phyloP scores from a whole-genome alignment of 129 eudicot genomes.

The Helianthus annuus region HanXRQr2.0-SUNRISE NC_035442.2:180524561-180525060 shows the following conservation, averaged over 20 bases:
- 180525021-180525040: not conserved
- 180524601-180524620: not conserved
- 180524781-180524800: constrained; percentile 29
- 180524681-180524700: too few species aligned
- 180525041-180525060: too few species aligned
- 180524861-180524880: constrained; percentile 42
- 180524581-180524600: too few species aligned
- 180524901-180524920: constrained; percentile 37
- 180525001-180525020: not conserved
- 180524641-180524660: not conserved
- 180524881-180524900: constrained; percentile 35
- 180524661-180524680: too few species aligned
- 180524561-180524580: too few species aligned
- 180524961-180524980: constrained; percentile 31
- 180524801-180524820: not conserved
- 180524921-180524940: constrained; percentile 30
- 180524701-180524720: too few species aligned
- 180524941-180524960: constrained; percentile 31
- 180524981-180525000: not conserved
- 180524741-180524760: constrained; percentile 4
- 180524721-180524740: not conserved
- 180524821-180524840: constrained; percentile 33
- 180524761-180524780: constrained; percentile 13
- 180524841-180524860: constrained; percentile 31
- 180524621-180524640: not conserved